Evolutionary conservation across 2,329 filamentous ascomycete genomes (phyloP), one percentile per base, ranked within the genome.

Genomic region (Dothidotthia symphoricarpi): DNA sequence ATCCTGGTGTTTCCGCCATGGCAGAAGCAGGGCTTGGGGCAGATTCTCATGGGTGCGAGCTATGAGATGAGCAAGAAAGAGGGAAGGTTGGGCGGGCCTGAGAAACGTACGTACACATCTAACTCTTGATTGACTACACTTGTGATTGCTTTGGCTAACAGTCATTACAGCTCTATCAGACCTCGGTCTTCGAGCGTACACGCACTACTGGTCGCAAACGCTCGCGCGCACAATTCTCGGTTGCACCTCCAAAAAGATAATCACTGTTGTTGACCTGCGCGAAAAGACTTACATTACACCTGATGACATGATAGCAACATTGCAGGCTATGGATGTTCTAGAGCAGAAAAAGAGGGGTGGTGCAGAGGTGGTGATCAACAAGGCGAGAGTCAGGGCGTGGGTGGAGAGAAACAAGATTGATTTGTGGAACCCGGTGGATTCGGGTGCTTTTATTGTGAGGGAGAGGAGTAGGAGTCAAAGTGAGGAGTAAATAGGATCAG

Each of bases 1-100:
- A 98, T 98, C 53, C 75, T 97, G 6, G 80, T 97, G 12, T 97
- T 97, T 59, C 93, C 93, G 1, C 93, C 93, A 0, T 97, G 91
- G 82, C 91, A 97, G 68, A 83, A 86, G 47, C 89, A 88, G 50
- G 89, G 91, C 1, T 77, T 97, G 0, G 93, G 93, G 0, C 82
- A 88, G 34, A 72, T 97, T 34, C 75, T 98, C 22, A 97, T 98
- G 81, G 89, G 88, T 4, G 81, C 93, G 2, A 94, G 87, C 25
- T 98, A 98, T 67, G 90, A 93, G 65, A 84, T 98, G 31, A 91
- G 89, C 14, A 80, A 83, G 31, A 80, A 86, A 39, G 90, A 97
- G 61, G 82, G 83, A 6, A 75, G 91, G 28, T 77, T 96, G 17
- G 93, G 93, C 24, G 91, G 93, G 0, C 93, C 93, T 0, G 93